phyloP scores from a whole-genome alignment of 768 basidiomycete genomes.

The Auriscalpium microsporum region DNA sequence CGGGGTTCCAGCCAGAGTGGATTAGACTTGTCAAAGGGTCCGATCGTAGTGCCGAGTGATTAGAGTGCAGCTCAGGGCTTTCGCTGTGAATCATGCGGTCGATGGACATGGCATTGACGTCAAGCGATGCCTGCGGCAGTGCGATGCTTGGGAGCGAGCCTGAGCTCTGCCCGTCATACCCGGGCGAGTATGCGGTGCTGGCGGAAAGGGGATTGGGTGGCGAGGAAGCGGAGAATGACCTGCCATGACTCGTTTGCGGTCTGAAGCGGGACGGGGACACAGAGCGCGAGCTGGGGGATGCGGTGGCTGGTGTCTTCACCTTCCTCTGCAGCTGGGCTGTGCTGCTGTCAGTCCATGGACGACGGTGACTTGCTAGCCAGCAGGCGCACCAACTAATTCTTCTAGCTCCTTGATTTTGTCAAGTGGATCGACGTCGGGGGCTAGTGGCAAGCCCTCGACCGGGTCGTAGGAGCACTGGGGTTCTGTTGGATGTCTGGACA shows the following conservation, averaged over 20 bases:
- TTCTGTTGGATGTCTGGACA: constrained; percentile 67
- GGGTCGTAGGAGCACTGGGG: constrained; percentile 84
- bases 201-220: constrained; percentile 6
- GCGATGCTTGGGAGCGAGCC: constrained; percentile 12
- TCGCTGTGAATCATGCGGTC: constrained; percentile 14
- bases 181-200: constrained; percentile 16
- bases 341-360: not conserved
- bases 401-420: constrained; percentile 74
- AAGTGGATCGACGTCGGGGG: constrained; percentile 69
- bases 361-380: constrained; percentile 5
- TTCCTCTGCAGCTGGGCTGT: constrained; percentile 56
- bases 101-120: constrained; percentile 14
- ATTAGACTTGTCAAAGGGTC: constrained; percentile 60
- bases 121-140: constrained; percentile 20
- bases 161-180: constrained; percentile 16
- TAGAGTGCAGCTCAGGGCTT: constrained; percentile 8
- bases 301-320: constrained; percentile 43
- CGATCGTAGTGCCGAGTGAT: constrained; percentile 28
- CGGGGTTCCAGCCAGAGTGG: constrained; percentile 77
- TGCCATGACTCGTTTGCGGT: constrained; percentile 4
- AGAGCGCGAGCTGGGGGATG: constrained; percentile 31
- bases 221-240: constrained; percentile 6
- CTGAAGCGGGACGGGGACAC: constrained; percentile 21
- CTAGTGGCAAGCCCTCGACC: constrained; percentile 70
- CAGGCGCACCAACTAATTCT: constrained; percentile 58